Evolutionary conservation across 108 stramenopile genomes (phyloP), one percentile per base, ranked within the genome.

Genomic region (Cyclotella baltica): DNA sequence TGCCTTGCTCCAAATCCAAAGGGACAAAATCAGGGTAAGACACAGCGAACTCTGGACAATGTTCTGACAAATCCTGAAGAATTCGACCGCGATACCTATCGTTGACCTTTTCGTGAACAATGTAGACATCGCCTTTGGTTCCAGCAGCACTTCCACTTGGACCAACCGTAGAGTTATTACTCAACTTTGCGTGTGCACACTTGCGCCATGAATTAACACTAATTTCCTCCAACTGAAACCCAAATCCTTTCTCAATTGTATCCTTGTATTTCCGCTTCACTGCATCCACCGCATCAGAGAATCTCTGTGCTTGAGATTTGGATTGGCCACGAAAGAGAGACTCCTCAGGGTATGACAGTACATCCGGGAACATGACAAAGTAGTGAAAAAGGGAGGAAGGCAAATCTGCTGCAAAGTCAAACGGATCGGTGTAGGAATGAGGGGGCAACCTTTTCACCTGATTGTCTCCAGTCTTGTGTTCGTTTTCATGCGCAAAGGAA

Each of bases 21-120:
- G 52, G 52, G 4, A 70, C 53, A 70, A 70, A 70, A 33, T 55
- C 68, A 11, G 68, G 68, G 34, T 70, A 55, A 2, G 68, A 70
- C 19, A 55, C 68, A n/a, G 68, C 68, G 56, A 70, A 70, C 34
- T 33, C 68, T 20, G 68, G 30, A 8, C 22, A 22, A 33, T 55
- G 68, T 47, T 55, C 68, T 4, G 51, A 34, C 4, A 70, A 53
- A 3, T 53, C 68, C 15, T 23, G 30, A 18, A 70, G 34, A 22
- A 70, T 70, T 18, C 68, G 31, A 35, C 68, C 68, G 25, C 68
- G 52, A n/a, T 68, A 68, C 25, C 1, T 43, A 37, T 68, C 67
- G 34, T 27, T 15, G n/a, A n/a, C n/a, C n/a, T n/a, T n/a, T n/a
- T n/a, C n/a, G n/a, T n/a, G n/a, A n/a, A n/a, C n/a, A n/a, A n/a